Base-by-base conservation (phyloP, 2,329 filamentous ascomycete genomes). In the Epichloe uncinata region DNA sequence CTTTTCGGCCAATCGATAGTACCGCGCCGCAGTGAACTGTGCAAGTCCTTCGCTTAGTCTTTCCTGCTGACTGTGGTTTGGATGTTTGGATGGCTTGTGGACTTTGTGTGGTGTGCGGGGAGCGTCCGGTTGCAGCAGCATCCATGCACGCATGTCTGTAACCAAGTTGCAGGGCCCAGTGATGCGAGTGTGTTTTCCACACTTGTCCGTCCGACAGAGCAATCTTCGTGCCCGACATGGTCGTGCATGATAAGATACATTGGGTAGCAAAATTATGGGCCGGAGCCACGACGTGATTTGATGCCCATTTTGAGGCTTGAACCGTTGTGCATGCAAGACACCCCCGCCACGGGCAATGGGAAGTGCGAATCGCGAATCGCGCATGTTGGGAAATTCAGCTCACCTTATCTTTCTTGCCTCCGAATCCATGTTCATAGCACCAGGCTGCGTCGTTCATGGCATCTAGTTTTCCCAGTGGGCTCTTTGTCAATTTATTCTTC, bases 371-470 rank as follows among this genome's bases (percentile, higher is more conserved):
- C 11, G 36, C 20, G 26, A 12, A 30, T n/a, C 11, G 36, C 20
- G 26, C 22, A 37, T 22, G 22, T 43, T 16, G 30, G 38, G 49
- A 51, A 33, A 9, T 6, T 36, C 44, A 42, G 79, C 87, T 69
- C 75, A 96, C 91, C 86, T 95, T 97, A 73, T 98, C 90, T 68
- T 97, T 98, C 67, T 89, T 93, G 62, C 89, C 91, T 35, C 93
- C 93, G 68, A 95, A 95, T n/a, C 93, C 93, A 64, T 96, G 85
- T 30, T 94, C 68, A 74, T 93, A 97, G 72, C 93, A 98, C 88
- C 89, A 95, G 36, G 83, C 93, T 49, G 84, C 84, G 68, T 97
- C 91, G 63, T 96, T 95, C 90, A 97, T 95, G 51, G 90, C 93
- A 71, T 98, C 93, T 82, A 58, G 42, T 41, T 54, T 51, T 40